Evolutionary conservation across 257 asterid genomes (phyloP), one percentile per base, ranked within the genome.

Genomic region (Pogostemon cablin): DNA sequence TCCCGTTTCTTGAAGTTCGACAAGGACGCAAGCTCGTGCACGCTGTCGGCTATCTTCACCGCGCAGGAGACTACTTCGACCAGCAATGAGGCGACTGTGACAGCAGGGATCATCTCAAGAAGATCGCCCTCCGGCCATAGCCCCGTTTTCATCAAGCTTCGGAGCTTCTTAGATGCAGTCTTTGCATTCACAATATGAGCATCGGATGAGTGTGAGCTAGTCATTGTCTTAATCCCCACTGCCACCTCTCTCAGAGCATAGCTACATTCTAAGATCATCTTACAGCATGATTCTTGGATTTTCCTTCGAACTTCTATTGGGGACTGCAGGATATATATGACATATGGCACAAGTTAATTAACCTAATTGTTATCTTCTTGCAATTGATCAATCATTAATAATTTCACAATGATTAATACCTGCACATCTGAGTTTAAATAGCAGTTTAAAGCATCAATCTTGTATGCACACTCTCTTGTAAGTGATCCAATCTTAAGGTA

Each of bases 401-500:
- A 25, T 25, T 1, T 25, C 32, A 25, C 2, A 25, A 25, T 25
- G 32, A 25, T 25, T 25, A 25, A 25, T 79, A 85, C 90, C 88
- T 79, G 82, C 47, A 70, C 61, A 15, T 81, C 88, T 0, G 84
- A 76, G 63, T 77, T 79, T 39, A 88, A 78, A 54, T 75, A 88
- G 75, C 55, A 66, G 25, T 81, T 83, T 3, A 88, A 67, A 9
- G 89, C 81, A 15, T 88, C 88, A 25, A 90, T 83, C 52, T 75
- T 86, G 72, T 70, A 81, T 0, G 91, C 89, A 46, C 89, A 86
- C 75, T 86, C 82, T 71, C 90, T 63, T 5, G 86, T 71, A 3
- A 81, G 79, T 7, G 68, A 63, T 60, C 95, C 90, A 47, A 88
- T 75, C 55, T 83, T 81, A 11, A 87, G 81, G 78, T 90, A 90